Conservation (phyloP, 768 basidiomycete species). For the Lactarius sanguifluus region DNA sequence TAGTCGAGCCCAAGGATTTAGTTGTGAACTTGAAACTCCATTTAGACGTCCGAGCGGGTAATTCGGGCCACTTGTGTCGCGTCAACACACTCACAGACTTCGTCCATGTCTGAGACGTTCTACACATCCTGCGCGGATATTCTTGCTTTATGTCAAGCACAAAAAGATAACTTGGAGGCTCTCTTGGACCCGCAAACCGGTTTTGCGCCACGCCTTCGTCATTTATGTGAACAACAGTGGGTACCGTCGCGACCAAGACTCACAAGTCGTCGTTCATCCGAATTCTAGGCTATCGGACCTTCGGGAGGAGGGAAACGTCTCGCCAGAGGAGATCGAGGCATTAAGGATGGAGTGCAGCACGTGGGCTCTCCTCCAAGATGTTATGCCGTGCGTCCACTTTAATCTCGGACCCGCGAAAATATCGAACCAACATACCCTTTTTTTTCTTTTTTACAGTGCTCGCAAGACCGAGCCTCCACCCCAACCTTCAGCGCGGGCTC, state of each 20-base stretch:
- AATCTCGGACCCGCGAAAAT: background rate
- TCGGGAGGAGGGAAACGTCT: slow-evolving; percentile 44
- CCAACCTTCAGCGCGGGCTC: slow-evolving; percentile 49
- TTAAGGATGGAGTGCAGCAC: slow-evolving; percentile 76
- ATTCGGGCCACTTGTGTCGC: slow-evolving; percentile 4
- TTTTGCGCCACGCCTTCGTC: slow-evolving; percentile 63
- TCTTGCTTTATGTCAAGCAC: slow-evolving; percentile 55
- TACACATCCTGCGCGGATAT: slow-evolving; percentile 71
- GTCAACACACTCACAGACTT: background rate
- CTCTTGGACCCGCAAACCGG: slow-evolving; percentile 66
- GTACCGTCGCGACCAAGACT: slow-evolving; percentile 31
- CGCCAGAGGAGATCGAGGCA: slow-evolving; percentile 57
- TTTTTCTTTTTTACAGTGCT: slow-evolving; percentile 43
- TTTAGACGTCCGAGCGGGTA: background rate
- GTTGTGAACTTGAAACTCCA: too few species aligned
- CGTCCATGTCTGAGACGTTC: slow-evolving; percentile 50
- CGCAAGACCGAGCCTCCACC: slow-evolving; percentile 60
- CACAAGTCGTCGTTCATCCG: slow-evolving; percentile 7
- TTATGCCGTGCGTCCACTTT: slow-evolving; percentile 63
- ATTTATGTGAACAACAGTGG: slow-evolving; percentile 57
- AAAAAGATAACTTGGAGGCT: slow-evolving; percentile 53
- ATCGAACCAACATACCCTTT: background rate
- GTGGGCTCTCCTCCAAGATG: slow-evolving; percentile 75
- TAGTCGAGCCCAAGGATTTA: too few species aligned
- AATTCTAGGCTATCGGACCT: slow-evolving; percentile 51